Evolutionary conservation across 139 green algal genomes (phyloP).

Genomic region (Chlamydomonas schloesseri): DNA sequence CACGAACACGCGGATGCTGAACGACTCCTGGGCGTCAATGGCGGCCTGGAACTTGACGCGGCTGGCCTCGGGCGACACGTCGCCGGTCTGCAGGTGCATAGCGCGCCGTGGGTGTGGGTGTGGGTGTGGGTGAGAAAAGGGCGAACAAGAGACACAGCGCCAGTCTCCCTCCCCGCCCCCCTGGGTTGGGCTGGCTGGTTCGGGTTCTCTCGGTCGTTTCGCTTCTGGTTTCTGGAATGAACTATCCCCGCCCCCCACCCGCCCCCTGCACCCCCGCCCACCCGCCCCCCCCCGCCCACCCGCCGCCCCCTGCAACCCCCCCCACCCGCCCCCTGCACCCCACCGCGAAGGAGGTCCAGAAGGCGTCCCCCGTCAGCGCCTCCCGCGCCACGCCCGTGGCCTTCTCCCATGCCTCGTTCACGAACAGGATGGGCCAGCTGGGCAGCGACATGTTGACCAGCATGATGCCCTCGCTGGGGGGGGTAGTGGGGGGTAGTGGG

Average conservation of each 20-base stretch:
- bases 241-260: too few species aligned
- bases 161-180: too few species aligned
- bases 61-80: conserved; percentile 12
- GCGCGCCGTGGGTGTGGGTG: neutral
- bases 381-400: conserved; percentile 48
- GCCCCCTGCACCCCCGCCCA: too few species aligned
- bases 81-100: conserved; percentile 8
- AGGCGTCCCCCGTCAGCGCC: conserved; percentile 35
- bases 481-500: neutral
- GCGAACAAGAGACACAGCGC: neutral
- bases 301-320: too few species aligned
- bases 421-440: conserved; percentile 78
- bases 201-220: too few species aligned
- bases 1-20: conserved; percentile 34
- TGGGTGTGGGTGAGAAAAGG: neutral
- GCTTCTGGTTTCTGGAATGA: too few species aligned
- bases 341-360: conserved; percentile 67
- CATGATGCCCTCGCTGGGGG: conserved; percentile 81
- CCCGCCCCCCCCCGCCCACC: too few species aligned
- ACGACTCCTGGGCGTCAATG: conserved; percentile 49
- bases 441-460: conserved; percentile 71
- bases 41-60: conserved; percentile 14
- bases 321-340: too few species aligned
- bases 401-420: conserved; percentile 82
- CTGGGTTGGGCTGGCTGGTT: too few species aligned